Conservation (phyloP, 1,139 yeast genomes). For the Debaryomyces robertsiae region DNA sequence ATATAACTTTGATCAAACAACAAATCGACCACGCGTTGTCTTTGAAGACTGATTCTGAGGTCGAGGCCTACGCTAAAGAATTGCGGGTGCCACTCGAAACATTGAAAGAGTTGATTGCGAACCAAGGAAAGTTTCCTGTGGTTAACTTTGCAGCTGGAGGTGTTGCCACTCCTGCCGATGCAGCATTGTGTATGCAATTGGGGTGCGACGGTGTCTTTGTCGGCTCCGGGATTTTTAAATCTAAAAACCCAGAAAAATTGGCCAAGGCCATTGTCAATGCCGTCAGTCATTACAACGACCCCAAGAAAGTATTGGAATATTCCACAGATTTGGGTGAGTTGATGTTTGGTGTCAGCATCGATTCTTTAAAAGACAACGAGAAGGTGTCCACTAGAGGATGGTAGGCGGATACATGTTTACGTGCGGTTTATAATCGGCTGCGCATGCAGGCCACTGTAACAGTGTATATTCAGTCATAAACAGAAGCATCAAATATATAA, state of each 20-base stretch:
- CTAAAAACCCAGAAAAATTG: slow-evolving; percentile 70
- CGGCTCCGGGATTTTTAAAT: slow-evolving; percentile 86
- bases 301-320: slow-evolving; percentile 64
- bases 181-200: slow-evolving; percentile 84
- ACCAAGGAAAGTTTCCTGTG: slow-evolving; percentile 71
- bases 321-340: slow-evolving; percentile 78
- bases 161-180: slow-evolving; percentile 88
- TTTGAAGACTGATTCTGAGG: slow-evolving; percentile 46
- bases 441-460: not conserved
- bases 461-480: slow-evolving; percentile 1
- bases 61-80: slow-evolving; percentile 55
- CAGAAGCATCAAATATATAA: not conserved
- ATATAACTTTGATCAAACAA: slow-evolving; percentile 60
- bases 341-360: slow-evolving; percentile 70
- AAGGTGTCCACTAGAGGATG: slow-evolving; percentile 57
- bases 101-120: slow-evolving; percentile 52
- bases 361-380: slow-evolving; percentile 49
- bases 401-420: slow-evolving; percentile 26
- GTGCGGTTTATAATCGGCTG: not conserved
- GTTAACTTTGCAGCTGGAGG: slow-evolving; percentile 93
- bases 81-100: slow-evolving; percentile 62
- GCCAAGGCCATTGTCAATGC: slow-evolving; percentile 84
- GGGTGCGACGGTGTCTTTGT: slow-evolving; percentile 94
- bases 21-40: slow-evolving; percentile 55
- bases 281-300: slow-evolving; percentile 72